Conservation (phyloP, 768 basidiomycete genomes). For the Lactifluus subvellereus region DNA sequence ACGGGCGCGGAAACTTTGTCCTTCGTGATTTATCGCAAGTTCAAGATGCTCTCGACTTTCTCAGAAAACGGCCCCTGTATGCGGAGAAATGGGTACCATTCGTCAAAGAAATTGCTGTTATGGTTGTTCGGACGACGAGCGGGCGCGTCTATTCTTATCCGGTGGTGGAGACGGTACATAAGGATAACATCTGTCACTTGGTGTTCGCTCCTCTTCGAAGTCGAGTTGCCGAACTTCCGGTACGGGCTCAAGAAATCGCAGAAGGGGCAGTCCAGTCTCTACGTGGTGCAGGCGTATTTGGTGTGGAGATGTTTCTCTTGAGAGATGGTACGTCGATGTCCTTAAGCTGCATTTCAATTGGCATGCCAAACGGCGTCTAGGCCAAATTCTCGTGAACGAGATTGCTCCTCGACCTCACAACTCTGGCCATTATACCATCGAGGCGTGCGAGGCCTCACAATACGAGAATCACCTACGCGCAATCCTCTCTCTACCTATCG, state of each 20-base stretch:
- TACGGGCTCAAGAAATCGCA: conserved; percentile 64
- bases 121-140: conserved; percentile 79
- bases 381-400: conserved; percentile 82
- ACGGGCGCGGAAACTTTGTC: conserved; percentile 89
- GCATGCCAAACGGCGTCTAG: conserved; percentile 34
- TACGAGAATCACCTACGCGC: conserved; percentile 97
- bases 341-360: neutral
- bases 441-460: conserved; percentile 94
- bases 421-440: conserved; percentile 98
- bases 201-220: conserved; percentile 83
- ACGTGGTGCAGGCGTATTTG: conserved; percentile 89
- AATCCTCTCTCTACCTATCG: conserved; percentile 84
- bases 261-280: conserved; percentile 75
- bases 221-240: conserved; percentile 46
- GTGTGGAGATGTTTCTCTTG: conserved; percentile 97
- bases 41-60: conserved; percentile 48
- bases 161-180: conserved; percentile 91
- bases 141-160: conserved; percentile 84
- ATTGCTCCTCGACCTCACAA: conserved; percentile 98
- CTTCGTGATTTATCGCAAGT: conserved; percentile 50
- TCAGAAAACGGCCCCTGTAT: conserved; percentile 72
- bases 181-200: conserved; percentile 88
- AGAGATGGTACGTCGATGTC: conserved; percentile 54
- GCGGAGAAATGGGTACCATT: conserved; percentile 95
- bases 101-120: conserved; percentile 85